Base-by-base conservation (phyloP, 805 yeast genomes). In the Kazachstania psychrophila region DNA sequence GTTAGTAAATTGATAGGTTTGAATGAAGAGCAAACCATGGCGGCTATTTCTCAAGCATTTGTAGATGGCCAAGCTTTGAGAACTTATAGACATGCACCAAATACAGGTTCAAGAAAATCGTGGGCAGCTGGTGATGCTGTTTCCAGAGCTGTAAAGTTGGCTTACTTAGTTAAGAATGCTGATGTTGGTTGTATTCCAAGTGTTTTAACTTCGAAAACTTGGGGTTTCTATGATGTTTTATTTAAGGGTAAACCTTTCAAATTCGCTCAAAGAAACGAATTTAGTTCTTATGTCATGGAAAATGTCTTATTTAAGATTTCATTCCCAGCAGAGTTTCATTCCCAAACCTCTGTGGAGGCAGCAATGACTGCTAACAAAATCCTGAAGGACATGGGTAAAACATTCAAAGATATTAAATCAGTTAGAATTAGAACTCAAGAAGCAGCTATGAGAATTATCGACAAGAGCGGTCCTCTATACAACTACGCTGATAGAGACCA, bases 41-140 rank as follows among this genome's bases (percentile, higher is more conserved):
- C 67, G 43, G 77, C 77, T 16, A 37, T 74, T 5, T 71, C 78
- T 5, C 79, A 74, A 42, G 78, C 79, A 7, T 73, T 73, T 57
- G 77, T 67, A 20, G 80, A 74, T 54, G 79, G 79, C 22, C 77
- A 72, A 45, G 47, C 75, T 4, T 58, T 74, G 41, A 65, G 80
- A 55, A 75, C 79, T 22, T 74, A 74, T 49, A 68, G 80, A 49
- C 80, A 74, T 49, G 75, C 79, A 8, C 79, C 80, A 43, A 74
- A 74, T 56, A 75, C 79, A 35, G 73, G 73, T 58, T 68, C 76
- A 7, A 66, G 79, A 51, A 74, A 74, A 58, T 73, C 78, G 1
- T 74, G 80, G 80, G 80, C 80, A 19, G 80, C 80, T 11, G 80
- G 79, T 41, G 79, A 74, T 47, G 79, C 79, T 10, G 69, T 68